Percentiles rank a stretch among this genome's conserved stretches.
phyloP scores from a whole-genome alignment of 148 eudicot species.

The Nepenthes mirabilis region DNA sequence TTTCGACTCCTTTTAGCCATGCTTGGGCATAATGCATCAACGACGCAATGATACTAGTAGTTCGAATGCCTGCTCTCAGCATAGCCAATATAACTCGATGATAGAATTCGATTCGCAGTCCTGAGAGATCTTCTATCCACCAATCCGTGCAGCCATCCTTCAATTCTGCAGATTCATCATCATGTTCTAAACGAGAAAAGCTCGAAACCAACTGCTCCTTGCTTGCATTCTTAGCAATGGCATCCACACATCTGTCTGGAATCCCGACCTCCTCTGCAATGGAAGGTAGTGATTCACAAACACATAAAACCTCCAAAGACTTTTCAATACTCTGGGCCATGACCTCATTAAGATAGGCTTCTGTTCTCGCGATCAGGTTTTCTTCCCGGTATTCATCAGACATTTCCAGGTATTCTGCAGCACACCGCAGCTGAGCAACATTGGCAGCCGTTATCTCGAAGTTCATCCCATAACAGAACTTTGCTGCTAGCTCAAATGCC shows the following conservation, averaged over 20 bases:
- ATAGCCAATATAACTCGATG: slow-evolving; percentile 32
- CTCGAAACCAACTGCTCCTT: slow-evolving; percentile 48
- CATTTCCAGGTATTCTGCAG: slow-evolving; percentile 61
- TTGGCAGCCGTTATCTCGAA: slow-evolving; percentile 50
- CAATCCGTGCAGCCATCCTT: slow-evolving; percentile 30
- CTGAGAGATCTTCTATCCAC: slow-evolving; percentile 69
- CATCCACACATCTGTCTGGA: slow-evolving; percentile 28
- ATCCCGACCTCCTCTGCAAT: slow-evolving; percentile 37
- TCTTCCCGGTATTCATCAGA: slow-evolving; percentile 44
- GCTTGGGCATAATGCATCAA: slow-evolving; percentile 60
- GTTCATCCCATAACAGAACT: slow-evolving; percentile 57
- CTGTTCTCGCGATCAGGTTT: slow-evolving; percentile 45
- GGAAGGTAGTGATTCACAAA: slow-evolving; percentile 37
- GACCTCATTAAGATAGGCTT: slow-evolving; percentile 40
- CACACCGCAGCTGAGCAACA: slow-evolving; percentile 49
- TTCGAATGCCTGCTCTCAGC: slow-evolving; percentile 31
- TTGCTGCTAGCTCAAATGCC: slow-evolving; percentile 53
- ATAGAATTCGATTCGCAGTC: slow-evolving; percentile 37
- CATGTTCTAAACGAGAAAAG: slow-evolving; percentile 24
- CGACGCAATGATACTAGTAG: slow-evolving; percentile 38
- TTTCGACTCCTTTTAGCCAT: slow-evolving; percentile 57
- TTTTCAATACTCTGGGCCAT: slow-evolving; percentile 44
- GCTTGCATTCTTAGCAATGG: slow-evolving; percentile 37
- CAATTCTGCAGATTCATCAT: slow-evolving; percentile 23
- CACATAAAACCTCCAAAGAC: slow-evolving; percentile 35